Evolutionary conservation across 163 green algal genomes (phyloP), one percentile per base, ranked within the genome.

Genomic region (Chlorella variabilis): DNA sequence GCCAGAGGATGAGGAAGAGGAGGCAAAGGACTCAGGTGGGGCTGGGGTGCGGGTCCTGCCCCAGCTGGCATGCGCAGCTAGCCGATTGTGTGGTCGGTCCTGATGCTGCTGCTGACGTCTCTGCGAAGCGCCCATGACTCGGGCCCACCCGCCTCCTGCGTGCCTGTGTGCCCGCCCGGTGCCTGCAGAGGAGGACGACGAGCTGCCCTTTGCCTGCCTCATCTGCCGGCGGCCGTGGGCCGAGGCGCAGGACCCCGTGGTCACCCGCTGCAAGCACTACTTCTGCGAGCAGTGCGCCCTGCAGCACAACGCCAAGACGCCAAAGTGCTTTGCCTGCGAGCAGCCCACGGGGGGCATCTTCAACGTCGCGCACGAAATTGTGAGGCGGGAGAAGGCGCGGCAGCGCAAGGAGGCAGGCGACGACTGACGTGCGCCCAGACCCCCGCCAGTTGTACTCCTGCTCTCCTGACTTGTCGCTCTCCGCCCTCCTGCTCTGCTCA

Each of bases 181-280:
- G n/a, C 13, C n/a, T 63, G 41, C 61, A 81, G 84, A 91, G 23
- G 87, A 90, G 39, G 89, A 94, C n/a, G 95, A 99, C 66, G 94
- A 95, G 51, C 84, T 99, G 77, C 97, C 97, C 4, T 99, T 99
- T 88, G 97, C 96, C 1, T 99, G 97, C 90, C 96, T 94, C 85
- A 98, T 97, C 54, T 99, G 97, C 86, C 83, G 96, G 8, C 65
- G 91, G 77, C 87, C 85, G 0, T 99, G 96, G 94, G 84, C 90
- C 18, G 87, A 96, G 69, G 90, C 87, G 51, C 87, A 91, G 42
- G 93, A 96, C 63, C 95, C 97, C 6, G 96, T 99, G 56, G 91
- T 98, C n/a, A 99, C 97, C 0, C 81, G 77, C 5, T 99, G 97
- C 90, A 90, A 88, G 73, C 97, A 99, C 87, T 99, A 98, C 85